Percentiles rank a stretch among this genome's conserved stretches.
phyloP scores from a whole-genome alignment of 2,329 filamentous ascomycete species.

The Dactylellina sp. region DNA sequence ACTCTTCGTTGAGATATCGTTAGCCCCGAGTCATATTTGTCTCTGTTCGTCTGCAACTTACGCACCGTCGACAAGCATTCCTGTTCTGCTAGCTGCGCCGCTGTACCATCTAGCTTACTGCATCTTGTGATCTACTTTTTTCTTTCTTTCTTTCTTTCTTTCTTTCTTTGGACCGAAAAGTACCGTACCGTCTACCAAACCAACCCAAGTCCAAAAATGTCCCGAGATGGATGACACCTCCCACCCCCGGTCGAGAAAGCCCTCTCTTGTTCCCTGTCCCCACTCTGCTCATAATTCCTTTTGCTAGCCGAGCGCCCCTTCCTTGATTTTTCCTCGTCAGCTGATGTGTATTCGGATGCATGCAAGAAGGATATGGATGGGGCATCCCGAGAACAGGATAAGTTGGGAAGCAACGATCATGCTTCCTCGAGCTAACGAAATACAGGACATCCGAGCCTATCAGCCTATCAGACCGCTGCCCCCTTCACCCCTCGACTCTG shows the following conservation, averaged over 20 bases:
- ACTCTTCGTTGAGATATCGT: slow-evolving; percentile 21
- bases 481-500: slow-evolving; percentile 14
- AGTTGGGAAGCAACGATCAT: slow-evolving; percentile 56
- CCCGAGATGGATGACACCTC: slow-evolving; percentile 56
- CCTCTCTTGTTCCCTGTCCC: slow-evolving; percentile 25
- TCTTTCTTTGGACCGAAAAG: slow-evolving; percentile 13
- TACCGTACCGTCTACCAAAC: slow-evolving; percentile 55
- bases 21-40: slow-evolving; percentile 37
- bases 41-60: slow-evolving; percentile 24
- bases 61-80: slow-evolving; percentile 26
- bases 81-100: slow-evolving; percentile 26
- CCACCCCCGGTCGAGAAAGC: slow-evolving; percentile 22
- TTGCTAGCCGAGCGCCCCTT: slow-evolving; percentile 43
- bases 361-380: slow-evolving; percentile 55
- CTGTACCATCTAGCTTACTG: slow-evolving; percentile 32
- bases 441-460: slow-evolving; percentile 49
- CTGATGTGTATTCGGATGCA: slow-evolving; percentile 57
- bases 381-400: slow-evolving; percentile 56
- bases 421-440: slow-evolving; percentile 54
- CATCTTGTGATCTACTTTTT: slow-evolving; percentile 52
- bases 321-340: slow-evolving; percentile 57
- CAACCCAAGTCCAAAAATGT: slow-evolving; percentile 45
- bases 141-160: slow-evolving; percentile 25
- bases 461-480: slow-evolving; percentile 44
- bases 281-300: slow-evolving; percentile 36